Evolutionary conservation across 164 flowering plant species (phyloP).

Genomic region (Vitis cinerea): DNA sequence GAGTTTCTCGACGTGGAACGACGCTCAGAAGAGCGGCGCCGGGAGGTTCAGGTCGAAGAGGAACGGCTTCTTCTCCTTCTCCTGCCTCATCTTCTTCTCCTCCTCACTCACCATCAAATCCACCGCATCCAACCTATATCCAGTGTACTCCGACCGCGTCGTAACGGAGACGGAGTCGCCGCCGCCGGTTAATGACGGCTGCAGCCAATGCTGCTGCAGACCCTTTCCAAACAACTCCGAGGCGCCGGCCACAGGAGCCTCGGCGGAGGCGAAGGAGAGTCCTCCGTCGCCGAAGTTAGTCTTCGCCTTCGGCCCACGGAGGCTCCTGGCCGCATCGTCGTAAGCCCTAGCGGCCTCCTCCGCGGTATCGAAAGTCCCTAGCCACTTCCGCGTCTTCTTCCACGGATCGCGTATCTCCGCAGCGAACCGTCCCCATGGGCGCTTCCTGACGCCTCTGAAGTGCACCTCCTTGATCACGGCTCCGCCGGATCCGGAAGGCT

Average conservation of each 20-base stretch:
- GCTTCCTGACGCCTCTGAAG: constrained; percentile 48
- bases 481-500: constrained; percentile 1
- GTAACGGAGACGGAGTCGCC: neutral
- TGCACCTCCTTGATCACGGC: constrained; percentile 25
- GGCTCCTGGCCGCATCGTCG: constrained; percentile 47
- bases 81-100: constrained; percentile 19
- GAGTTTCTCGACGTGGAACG: neutral
- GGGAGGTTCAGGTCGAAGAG: constrained; percentile 55
- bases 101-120: constrained; percentile 29
- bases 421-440: constrained; percentile 59
- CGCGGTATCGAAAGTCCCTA: constrained; percentile 51
- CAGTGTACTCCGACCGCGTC: constrained; percentile 27
- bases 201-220: constrained; percentile 13
- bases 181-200: constrained; percentile 11
- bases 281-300: constrained; percentile 42
- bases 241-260: neutral
- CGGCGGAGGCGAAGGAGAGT: neutral
- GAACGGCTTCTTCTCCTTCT: constrained; percentile 43
- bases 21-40: constrained; percentile 41
- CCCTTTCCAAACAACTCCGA: constrained; percentile 4
- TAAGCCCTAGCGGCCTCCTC: constrained; percentile 53
- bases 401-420: constrained; percentile 63
- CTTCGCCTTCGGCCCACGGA: constrained; percentile 56
- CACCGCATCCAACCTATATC: constrained; percentile 32
- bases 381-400: constrained; percentile 58